Evolutionary conservation across 768 basidiomycete genomes (phyloP).

Genomic region (Sporobolomyces pararoseus): DNA sequence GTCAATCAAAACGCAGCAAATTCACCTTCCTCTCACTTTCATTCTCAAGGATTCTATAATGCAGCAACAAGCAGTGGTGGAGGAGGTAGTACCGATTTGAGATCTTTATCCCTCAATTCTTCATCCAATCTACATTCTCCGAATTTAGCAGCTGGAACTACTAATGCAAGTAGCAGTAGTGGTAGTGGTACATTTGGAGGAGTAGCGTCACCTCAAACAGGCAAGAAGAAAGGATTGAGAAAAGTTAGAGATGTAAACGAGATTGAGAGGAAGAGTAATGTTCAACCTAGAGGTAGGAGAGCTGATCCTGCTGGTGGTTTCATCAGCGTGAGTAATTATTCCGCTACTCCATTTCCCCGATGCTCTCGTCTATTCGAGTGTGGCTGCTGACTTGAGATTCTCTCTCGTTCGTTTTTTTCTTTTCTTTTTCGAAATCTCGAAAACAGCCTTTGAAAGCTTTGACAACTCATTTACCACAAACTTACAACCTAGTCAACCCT

Average conservation of each 20-base stretch:
- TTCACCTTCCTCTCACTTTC: background rate
- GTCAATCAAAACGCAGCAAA: background rate
- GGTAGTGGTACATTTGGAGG: no score
- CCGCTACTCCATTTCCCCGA: background rate
- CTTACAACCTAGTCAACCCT: conserved; percentile 91
- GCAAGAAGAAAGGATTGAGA: conserved; percentile 57
- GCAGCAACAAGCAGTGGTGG: background rate
- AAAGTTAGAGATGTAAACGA: conserved; percentile 68
- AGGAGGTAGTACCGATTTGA: background rate
- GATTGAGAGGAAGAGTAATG: conserved; percentile 56
- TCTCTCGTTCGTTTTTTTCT: conserved; percentile 29
- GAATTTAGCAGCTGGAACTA: background rate
- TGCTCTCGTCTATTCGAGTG: background rate
- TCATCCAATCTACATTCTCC: background rate
- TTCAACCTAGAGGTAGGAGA: conserved; percentile 62
- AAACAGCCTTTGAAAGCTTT: conserved; percentile 62
- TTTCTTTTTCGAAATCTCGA: conserved; percentile 45
- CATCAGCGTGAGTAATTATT: conserved; percentile 66
- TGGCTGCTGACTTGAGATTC: no score
- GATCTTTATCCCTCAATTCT: conserved; percentile 10
- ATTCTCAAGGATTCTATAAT: no score
- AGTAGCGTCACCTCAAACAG: background rate
- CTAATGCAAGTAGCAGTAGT: no score
- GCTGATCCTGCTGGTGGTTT: conserved; percentile 66
- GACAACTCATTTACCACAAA: conserved; percentile 81